A percentile compares a stretch with the other conserved stretches of the same genome.
These are phyloP conservation scores for Phylloporus rhodoxanthus DNA, from an alignment of 768 basidiomycete genomes.

Conservation along the genomic window DNA sequence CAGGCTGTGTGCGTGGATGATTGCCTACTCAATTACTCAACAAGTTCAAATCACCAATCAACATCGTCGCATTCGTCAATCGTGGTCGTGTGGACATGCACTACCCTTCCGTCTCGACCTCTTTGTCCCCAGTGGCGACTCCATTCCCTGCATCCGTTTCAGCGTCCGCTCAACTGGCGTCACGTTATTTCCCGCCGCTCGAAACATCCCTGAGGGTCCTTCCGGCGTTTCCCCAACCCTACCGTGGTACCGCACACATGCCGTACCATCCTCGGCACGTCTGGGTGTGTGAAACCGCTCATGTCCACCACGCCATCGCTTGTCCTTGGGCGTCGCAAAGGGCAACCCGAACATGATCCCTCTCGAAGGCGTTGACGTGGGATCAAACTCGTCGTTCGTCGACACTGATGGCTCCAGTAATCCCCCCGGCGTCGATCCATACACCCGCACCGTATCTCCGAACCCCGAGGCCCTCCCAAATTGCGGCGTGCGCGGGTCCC, in stretches of 20 bases:
- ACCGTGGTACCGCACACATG: slow-evolving; percentile 9
- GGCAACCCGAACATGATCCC: slow-evolving; percentile 57
- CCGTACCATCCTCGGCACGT: slow-evolving; percentile 23
- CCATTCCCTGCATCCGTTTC: slow-evolving; percentile 22
- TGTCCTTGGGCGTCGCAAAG: slow-evolving; percentile 61
- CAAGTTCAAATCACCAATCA: slow-evolving; percentile 3
- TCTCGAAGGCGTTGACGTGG: slow-evolving; percentile 75
- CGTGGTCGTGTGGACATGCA: not conserved
- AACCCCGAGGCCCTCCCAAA: slow-evolving; percentile 25
- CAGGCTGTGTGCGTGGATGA: too few species aligned
- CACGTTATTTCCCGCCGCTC: slow-evolving; percentile 35
- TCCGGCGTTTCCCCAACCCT: slow-evolving; percentile 19
- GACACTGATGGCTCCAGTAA: slow-evolving; percentile 27
- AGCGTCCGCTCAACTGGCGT: slow-evolving; percentile 46
- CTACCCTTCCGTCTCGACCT: slow-evolving; percentile 18
- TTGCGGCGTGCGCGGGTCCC: slow-evolving; percentile 53
- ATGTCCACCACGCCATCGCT: slow-evolving; percentile 38
- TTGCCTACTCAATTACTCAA: too few species aligned
- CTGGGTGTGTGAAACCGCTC: slow-evolving; percentile 53
- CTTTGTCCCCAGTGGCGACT: slow-evolving; percentile 28
- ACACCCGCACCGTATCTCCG: slow-evolving; percentile 36
- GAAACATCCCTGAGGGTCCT: slow-evolving; percentile 13
- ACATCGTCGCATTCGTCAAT: not conserved
- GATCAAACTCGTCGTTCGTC: slow-evolving; percentile 59
- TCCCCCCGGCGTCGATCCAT: slow-evolving; percentile 34